phyloP scores from a whole-genome alignment of 2,329 filamentous ascomycete genomes.

The Hymenoscyphus albidus region DNA sequence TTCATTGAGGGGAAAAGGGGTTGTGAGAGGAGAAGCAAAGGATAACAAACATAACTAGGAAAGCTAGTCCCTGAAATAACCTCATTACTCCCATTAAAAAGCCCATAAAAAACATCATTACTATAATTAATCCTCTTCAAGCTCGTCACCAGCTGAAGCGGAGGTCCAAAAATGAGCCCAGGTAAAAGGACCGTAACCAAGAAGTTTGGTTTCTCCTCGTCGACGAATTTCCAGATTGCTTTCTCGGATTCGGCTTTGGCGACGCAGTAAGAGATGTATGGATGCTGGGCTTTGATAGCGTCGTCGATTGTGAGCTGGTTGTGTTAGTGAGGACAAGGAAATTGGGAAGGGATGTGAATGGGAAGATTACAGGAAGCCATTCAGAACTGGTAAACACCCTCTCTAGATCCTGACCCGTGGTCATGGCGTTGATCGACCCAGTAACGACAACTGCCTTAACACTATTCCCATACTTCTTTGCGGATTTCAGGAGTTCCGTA shows the following conservation, averaged over 20 bases:
- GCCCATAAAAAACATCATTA: conserved; percentile 26
- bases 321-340: conserved; percentile 1
- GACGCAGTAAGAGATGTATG: conserved; percentile 31
- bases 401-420: conserved; percentile 29
- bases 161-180: conserved; percentile 31
- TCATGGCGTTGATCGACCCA: conserved; percentile 31
- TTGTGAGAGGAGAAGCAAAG: not conserved
- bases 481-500: conserved; percentile 31
- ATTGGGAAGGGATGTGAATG: not conserved
- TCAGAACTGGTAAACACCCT: conserved; percentile 24
- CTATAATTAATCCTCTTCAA: conserved; percentile 30
- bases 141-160: conserved; percentile 27
- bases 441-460: conserved; percentile 34
- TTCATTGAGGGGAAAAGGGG: conserved; percentile 18
- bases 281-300: conserved; percentile 25
- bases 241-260: conserved; percentile 32
- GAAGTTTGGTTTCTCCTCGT: conserved; percentile 24
- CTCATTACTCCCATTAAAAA: conserved; percentile 31
- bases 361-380: conserved; percentile 26
- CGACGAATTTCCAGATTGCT: conserved; percentile 32
- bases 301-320: conserved; percentile 24
- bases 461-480: conserved; percentile 26
- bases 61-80: conserved; percentile 22
- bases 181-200: conserved; percentile 30
- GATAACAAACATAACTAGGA: not conserved